phyloP scores from a whole-genome alignment of 2,329 filamentous ascomycete genomes.

The Pseudogymnoascus sp. region DNA sequence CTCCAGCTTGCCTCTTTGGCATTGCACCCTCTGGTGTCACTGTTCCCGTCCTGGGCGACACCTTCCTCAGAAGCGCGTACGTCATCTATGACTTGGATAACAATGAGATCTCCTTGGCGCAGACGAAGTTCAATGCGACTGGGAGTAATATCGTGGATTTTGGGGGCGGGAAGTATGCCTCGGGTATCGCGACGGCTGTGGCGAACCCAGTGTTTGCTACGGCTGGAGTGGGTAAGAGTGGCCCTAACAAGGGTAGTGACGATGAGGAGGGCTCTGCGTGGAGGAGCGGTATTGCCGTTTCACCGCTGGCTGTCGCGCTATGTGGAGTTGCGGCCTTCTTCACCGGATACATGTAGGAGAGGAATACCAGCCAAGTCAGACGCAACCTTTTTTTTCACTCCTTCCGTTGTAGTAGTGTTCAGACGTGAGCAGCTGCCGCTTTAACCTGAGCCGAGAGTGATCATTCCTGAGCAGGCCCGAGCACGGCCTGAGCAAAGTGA shows the following conservation, averaged over 20 bases:
- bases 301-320: not conserved
- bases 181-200: constrained; percentile 49
- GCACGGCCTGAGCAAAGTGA: too few relatives aligned
- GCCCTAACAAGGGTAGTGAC: not conserved
- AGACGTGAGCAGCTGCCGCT: too few relatives aligned
- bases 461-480: too few relatives aligned
- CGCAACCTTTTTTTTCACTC: too few relatives aligned
- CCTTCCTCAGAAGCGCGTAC: constrained; percentile 67
- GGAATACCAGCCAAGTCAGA: not conserved
- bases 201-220: constrained; percentile 43
- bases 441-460: too few relatives aligned
- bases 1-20: constrained; percentile 57
- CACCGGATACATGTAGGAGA: not conserved
- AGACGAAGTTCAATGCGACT: constrained; percentile 55
- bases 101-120: constrained; percentile 62
- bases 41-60: constrained; percentile 62
- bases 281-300: not conserved
- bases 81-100: constrained; percentile 68
- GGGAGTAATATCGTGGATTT: constrained; percentile 48
- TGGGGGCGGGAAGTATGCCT: constrained; percentile 36
- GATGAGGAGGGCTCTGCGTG: not conserved
- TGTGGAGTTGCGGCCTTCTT: not conserved
- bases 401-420: too few relatives aligned
- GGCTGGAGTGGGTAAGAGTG: constrained; percentile 26
- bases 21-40: constrained; percentile 50